Base-by-base conservation (phyloP, 345 rosid species). In the Litchi chinensis region DNA sequence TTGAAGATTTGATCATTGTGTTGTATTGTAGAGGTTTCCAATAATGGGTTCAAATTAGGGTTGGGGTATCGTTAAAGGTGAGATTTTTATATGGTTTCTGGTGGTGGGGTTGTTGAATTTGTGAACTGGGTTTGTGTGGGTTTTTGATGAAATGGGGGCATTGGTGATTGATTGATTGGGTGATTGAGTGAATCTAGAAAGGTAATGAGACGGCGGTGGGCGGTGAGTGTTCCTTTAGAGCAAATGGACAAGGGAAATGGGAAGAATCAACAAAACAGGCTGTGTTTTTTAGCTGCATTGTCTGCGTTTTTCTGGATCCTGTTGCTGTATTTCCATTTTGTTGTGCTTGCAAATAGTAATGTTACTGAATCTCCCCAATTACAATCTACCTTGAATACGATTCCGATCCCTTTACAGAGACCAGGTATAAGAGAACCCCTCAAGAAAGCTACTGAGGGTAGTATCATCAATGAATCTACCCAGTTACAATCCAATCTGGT, bases 131-230 rank as follows among this genome's bases (percentile, higher is more conserved):
- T 68, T 66, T 77, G 67, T 77, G 43, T 24, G 67, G 43, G 66
- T 59, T 72, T 41, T 76, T 37, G 50, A 40, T 50, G 64, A 32
- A 11, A 67, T 56, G 70, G 16, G 79, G 65, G 40, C 48, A 62
- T 68, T 77, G 50, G 41, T 65, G 71, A 66, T 76, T 74, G 22
- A 65, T 81, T 50, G 71, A 26, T 46, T 46, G 8, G 65, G 18
- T 52, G 21, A 62, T 44, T 41, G 46, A 59, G 54, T 66, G 59
- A 18, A 8, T 68, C 67, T 72, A 75, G 81, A 65, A 77, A 68
- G 70, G 46, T 84, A 28, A 93, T 90, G 91, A 88, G 96, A 85
- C 96, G 96, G 80, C 94, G 98, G 39, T n/a, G 87, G 40, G 81
- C 84, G 76, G 87, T 77, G 70, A 80, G 39, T 76, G 69, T 37